Conservation (phyloP, 176 grass and related monocot species). For the Oryza officinalis region DNA sequence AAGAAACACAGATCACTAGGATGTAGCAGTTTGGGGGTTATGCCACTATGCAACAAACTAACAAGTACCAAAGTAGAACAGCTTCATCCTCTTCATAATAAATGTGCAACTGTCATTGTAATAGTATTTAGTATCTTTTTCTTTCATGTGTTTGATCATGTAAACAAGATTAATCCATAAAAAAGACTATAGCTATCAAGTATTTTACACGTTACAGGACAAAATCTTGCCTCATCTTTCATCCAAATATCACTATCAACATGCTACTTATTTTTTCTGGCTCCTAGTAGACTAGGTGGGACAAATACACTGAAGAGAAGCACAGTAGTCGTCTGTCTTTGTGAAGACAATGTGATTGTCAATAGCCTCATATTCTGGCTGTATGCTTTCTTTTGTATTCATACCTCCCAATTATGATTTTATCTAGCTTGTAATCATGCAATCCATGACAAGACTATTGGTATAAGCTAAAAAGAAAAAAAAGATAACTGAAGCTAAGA, state of each 20-base stretch:
- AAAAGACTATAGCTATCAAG: not conserved
- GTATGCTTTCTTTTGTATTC: conserved; percentile 15
- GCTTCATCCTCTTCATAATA: conserved; percentile 4
- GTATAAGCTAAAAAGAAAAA: not conserved
- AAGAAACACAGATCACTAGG: not conserved
- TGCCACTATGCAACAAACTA: not conserved
- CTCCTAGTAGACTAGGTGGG: not conserved
- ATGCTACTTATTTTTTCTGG: conserved; percentile 13
- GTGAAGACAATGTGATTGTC: conserved; percentile 14
- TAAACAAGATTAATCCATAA: not conserved
- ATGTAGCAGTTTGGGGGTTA: not conserved
- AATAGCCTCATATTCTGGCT: not conserved
- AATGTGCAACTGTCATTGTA: not conserved
- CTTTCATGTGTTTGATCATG: not conserved
- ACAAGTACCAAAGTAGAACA: too few species aligned
- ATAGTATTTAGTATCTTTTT: not conserved
- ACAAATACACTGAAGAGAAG: conserved; percentile 7
- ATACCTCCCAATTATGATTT: conserved; percentile 3
- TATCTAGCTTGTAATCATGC: conserved; percentile 30
- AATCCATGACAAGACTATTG: conserved; percentile 8
- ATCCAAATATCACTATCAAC: not conserved
- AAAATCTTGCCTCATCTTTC: not conserved
- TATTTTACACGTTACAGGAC: not conserved
- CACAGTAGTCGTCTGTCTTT: conserved; percentile 20
- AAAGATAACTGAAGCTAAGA: not conserved